Evolutionary conservation across 768 basidiomycete genomes (phyloP).

Genomic region (Xerocomus brunneocitrinus): DNA sequence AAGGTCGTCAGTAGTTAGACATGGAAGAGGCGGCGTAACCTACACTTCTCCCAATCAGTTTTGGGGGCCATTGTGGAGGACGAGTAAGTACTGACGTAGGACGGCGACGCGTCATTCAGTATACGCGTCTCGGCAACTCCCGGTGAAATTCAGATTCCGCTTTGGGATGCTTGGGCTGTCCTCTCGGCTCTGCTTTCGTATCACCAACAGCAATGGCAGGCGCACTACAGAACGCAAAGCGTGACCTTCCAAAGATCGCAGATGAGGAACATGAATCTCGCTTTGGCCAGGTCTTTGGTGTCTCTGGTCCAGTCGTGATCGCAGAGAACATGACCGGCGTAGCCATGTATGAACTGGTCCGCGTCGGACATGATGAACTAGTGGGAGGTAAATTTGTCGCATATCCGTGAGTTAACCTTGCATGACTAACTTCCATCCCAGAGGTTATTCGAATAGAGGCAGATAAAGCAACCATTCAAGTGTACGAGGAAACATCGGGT

Average conservation of each 20-base stretch:
- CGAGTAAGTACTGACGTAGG: conserved; percentile 14
- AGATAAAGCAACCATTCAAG: conserved; percentile 98
- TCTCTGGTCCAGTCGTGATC: conserved; percentile 97
- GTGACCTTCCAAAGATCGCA: conserved; percentile 78
- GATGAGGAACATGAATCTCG: conserved; percentile 88
- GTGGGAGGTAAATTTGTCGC: conserved; percentile 71
- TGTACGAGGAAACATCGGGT: conserved; percentile 98
- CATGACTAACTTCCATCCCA: conserved; percentile 31
- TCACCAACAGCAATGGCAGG: conserved; percentile 67
- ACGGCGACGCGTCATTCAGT: conserved; percentile 35
- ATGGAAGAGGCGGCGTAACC: conserved; percentile 18
- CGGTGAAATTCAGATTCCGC: conserved; percentile 26
- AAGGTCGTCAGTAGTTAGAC: conserved; percentile 5
- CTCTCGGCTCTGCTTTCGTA: not conserved
- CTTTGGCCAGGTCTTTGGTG: conserved; percentile 88
- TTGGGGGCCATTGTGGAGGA: conserved; percentile 79
- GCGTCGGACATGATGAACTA: conserved; percentile 97
- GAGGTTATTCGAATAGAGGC: conserved; percentile 99
- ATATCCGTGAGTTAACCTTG: not conserved
- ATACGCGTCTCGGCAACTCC: conserved; percentile 26
- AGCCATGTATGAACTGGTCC: conserved; percentile 97
- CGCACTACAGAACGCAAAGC: conserved; percentile 86
- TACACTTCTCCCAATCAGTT: conserved; percentile 99
- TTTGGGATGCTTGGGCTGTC: conserved; percentile 16
- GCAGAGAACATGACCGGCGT: conserved; percentile 92